A percentile compares a stretch with the other conserved stretches of the same genome.
phyloP scores from a whole-genome alignment of 2,329 filamentous ascomycete genomes.

The Epichloe coenophiala region DNA sequence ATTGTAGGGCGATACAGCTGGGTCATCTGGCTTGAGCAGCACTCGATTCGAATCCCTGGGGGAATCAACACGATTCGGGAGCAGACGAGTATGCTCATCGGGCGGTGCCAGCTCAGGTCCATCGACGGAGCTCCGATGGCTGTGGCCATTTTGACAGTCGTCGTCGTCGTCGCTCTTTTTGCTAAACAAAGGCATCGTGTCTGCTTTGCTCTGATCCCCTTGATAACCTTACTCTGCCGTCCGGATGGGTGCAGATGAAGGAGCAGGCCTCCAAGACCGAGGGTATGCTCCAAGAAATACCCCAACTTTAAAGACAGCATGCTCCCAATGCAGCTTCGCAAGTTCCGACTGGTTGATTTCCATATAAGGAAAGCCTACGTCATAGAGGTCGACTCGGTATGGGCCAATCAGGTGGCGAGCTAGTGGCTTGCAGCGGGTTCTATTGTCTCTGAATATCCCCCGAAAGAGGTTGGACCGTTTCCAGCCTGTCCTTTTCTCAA shows the following conservation, averaged over 20 bases:
- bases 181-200: constrained; percentile 22
- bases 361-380: constrained; percentile 4
- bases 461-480: too few relatives aligned
- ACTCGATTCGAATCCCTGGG: constrained; percentile 29
- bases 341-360: not conserved
- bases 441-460: not conserved
- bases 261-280: not conserved
- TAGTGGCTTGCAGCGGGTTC: not conserved
- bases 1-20: constrained; percentile 76
- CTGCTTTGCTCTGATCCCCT: not conserved
- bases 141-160: constrained; percentile 9
- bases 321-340: not conserved
- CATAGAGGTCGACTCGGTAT: constrained; percentile 1
- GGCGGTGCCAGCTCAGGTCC: constrained; percentile 17
- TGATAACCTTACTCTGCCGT: not conserved
- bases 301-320: too few relatives aligned
- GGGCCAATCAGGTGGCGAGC: not conserved
- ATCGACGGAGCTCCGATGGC: constrained; percentile 8
- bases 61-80: constrained; percentile 52
- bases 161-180: constrained; percentile 14
- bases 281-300: not conserved
- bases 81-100: constrained; percentile 49
- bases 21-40: constrained; percentile 28
- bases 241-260: not conserved
- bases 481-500: too few relatives aligned